Percentiles rank a stretch among this genome's conserved stretches.
These are phyloP conservation scores for Ophiocordyceps robertsii DNA, from an alignment of 2,329 filamentous ascomycete genomes.

Conservation along the genomic window DNA sequence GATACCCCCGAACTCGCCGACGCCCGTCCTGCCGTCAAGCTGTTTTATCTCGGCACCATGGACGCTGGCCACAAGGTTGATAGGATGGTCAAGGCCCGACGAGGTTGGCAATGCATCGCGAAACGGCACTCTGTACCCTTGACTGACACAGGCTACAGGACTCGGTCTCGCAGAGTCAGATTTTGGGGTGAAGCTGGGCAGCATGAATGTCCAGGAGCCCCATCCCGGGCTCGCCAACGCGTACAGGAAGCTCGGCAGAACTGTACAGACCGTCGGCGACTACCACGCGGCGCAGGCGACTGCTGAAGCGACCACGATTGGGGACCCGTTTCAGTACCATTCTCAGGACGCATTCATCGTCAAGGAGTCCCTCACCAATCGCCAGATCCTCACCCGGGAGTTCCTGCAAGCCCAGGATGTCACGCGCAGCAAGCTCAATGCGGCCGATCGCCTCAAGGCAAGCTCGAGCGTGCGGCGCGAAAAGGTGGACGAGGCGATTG, in stretches of 20 bases:
- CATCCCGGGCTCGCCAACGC: slow-evolving; percentile 79
- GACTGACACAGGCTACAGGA: slow-evolving; percentile 36
- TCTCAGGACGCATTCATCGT: slow-evolving; percentile 94
- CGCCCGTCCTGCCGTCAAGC: slow-evolving; percentile 80
- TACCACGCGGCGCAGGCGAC: slow-evolving; percentile 95
- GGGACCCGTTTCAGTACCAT: slow-evolving; percentile 88
- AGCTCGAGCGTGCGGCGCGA: slow-evolving; percentile 79
- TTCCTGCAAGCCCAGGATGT: slow-evolving; percentile 80
- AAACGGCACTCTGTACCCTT: neutral
- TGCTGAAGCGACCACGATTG: slow-evolving; percentile 86
- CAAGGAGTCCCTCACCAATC: slow-evolving; percentile 94
- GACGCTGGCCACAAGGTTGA: slow-evolving; percentile 96
- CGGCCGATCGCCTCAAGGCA: slow-evolving; percentile 78
- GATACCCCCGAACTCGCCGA: slow-evolving; percentile 91
- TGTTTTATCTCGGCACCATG: slow-evolving; percentile 92
- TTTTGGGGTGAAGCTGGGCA: slow-evolving; percentile 77
- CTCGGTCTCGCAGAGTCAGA: slow-evolving; percentile 87
- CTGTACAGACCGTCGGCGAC: slow-evolving; percentile 86
- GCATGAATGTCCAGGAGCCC: slow-evolving; percentile 80
- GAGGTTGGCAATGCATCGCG: slow-evolving; percentile 45
- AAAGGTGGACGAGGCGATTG: slow-evolving; percentile 97
- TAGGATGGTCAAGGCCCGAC: slow-evolving; percentile 77
- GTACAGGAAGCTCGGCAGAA: slow-evolving; percentile 88
- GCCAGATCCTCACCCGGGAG: slow-evolving; percentile 89
- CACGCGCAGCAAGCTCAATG: slow-evolving; percentile 68